Percentiles rank a stretch among this genome's conserved stretches.
phyloP scores from a whole-genome alignment of 495 filamentous ascomycete species.

The Aspergillus homomorphus region DNA sequence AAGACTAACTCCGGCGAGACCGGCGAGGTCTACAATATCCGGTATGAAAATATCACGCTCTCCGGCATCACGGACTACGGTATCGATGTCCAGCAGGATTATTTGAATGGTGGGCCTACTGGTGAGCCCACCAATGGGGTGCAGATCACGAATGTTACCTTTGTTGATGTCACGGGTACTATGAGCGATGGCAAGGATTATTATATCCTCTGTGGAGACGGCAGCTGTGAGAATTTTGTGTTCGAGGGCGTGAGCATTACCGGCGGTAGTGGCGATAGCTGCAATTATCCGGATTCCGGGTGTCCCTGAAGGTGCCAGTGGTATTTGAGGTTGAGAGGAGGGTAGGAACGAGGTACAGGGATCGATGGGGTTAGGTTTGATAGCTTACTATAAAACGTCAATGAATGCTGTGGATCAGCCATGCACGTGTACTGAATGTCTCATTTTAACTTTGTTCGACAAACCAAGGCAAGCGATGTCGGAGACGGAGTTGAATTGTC shows the following conservation, averaged over 20 bases:
- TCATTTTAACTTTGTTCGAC: too few species aligned
- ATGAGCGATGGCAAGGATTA: constrained; percentile 34
- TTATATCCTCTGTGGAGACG: constrained; percentile 49
- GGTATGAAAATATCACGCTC: constrained; percentile 43
- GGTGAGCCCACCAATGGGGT: constrained; percentile 45
- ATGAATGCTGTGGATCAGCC: too few species aligned
- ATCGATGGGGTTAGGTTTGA: background rate
- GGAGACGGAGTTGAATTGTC: too few species aligned
- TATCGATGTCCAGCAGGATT: constrained; percentile 49
- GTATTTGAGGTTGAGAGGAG: constrained; percentile 1
- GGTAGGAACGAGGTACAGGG: background rate
- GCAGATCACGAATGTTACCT: constrained; percentile 35
- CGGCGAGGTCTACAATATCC: constrained; percentile 38
- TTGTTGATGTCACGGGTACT: constrained; percentile 43
- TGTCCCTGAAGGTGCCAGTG: constrained; percentile 13
- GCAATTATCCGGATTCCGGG: constrained; percentile 35
- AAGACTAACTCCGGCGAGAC: constrained; percentile 46
- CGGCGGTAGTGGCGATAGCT: constrained; percentile 40
- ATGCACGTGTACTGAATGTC: too few species aligned
- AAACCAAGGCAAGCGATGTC: too few species aligned
- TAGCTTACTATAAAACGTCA: too few species aligned
- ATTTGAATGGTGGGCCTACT: constrained; percentile 47
- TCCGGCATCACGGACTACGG: constrained; percentile 44
- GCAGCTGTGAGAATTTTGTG: constrained; percentile 41
- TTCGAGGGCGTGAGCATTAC: constrained; percentile 39